These are phyloP conservation scores for Calendula officinalis DNA, from an alignment of 129 eudicot species.

Conservation along the genomic window DNA sequence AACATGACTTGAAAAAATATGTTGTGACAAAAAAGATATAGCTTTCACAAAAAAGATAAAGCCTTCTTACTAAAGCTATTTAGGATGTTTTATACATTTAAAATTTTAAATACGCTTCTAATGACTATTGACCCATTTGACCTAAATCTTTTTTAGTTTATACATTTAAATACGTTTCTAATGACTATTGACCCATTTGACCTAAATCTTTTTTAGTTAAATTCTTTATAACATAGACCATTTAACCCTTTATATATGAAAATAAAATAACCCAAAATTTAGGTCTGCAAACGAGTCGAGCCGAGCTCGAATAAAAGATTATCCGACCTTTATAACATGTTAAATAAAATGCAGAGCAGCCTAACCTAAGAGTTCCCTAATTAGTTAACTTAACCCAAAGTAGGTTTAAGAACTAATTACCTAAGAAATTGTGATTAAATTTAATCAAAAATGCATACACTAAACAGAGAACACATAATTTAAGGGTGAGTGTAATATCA, in stretches of 20 bases:
- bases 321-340: not conserved
- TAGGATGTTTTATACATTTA: not conserved
- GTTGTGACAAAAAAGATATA: not conserved
- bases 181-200: not conserved
- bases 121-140: too few species aligned
- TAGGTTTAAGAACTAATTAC: not conserved
- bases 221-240: not conserved
- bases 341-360: not conserved
- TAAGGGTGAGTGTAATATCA: not conserved
- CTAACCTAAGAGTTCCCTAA: conserved; percentile 1
- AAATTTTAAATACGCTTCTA: too few species aligned
- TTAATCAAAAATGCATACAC: not conserved
- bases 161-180: not conserved
- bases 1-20: too few species aligned
- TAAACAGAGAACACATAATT: not conserved
- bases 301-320: too few species aligned
- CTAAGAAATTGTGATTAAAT: not conserved
- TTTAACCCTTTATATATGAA: not conserved
- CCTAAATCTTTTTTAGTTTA: too few species aligned
- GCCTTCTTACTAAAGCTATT: not conserved
- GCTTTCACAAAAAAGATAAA: not conserved
- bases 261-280: too few species aligned
- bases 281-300: too few species aligned
- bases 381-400: not conserved
- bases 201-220: not conserved